Conservation (phyloP, 768 basidiomycete genomes). For the Clitopilus passeckerianus region DNA sequence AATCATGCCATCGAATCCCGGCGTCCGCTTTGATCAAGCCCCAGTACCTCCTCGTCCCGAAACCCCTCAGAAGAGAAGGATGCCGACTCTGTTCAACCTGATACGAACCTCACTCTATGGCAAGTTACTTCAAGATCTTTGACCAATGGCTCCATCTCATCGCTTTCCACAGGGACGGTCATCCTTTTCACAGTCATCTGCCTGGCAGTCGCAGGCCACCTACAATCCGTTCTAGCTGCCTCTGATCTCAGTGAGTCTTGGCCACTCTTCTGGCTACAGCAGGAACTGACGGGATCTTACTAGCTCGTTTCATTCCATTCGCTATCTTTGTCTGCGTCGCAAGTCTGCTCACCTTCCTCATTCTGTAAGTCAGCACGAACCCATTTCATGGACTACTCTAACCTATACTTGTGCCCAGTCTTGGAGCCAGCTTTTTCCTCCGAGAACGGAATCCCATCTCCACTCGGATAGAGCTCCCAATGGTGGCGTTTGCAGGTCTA, state of each 20-base stretch:
- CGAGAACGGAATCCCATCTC: constrained; percentile 72
- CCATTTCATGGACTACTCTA: not conserved
- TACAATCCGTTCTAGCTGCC: constrained; percentile 63
- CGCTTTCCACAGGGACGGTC: constrained; percentile 43
- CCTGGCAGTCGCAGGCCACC: constrained; percentile 75
- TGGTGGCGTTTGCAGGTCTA: constrained; percentile 63
- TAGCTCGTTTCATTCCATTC: constrained; percentile 85
- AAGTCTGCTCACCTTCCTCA: constrained; percentile 61
- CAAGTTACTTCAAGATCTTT: constrained; percentile 24
- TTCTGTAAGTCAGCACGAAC: constrained; percentile 49
- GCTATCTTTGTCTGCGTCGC: constrained; percentile 75
- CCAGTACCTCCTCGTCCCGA: constrained; percentile 8
- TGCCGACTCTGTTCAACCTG: constrained; percentile 72
- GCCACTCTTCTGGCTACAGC: constrained; percentile 2
- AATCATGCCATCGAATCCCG: constrained; percentile 37
- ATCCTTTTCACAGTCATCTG: constrained; percentile 76
- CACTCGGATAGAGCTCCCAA: constrained; percentile 70
- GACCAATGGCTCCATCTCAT: not conserved
- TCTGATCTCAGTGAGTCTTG: constrained; percentile 72
- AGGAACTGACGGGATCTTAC: not conserved
- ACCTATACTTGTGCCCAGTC: constrained; percentile 29
- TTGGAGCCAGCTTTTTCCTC: constrained; percentile 60
- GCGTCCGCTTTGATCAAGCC: constrained; percentile 20
- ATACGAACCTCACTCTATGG: constrained; percentile 66
- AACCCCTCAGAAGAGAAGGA: constrained; percentile 32